Conservation (phyloP, 2,329 filamentous ascomycete genomes). For the Ophiostoma himal-ulmi region DNA sequence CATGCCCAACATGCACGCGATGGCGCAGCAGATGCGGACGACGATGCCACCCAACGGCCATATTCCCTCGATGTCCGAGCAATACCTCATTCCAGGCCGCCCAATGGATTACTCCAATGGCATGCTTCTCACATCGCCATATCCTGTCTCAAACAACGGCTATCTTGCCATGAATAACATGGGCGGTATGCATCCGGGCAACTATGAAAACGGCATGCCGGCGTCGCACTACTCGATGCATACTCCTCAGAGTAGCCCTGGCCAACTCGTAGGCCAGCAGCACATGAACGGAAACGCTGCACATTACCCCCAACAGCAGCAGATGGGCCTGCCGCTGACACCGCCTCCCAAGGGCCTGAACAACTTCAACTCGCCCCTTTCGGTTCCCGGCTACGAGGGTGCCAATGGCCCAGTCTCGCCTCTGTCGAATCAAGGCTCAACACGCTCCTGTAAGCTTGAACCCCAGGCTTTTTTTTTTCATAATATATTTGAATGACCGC, state of each 20-base stretch:
- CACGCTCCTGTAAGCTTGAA: slow-evolving; percentile 28
- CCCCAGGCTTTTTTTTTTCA: background rate
- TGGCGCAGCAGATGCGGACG: slow-evolving; percentile 8
- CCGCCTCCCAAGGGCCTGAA: slow-evolving; percentile 29
- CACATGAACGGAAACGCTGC: background rate
- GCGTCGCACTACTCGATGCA: slow-evolving; percentile 4
- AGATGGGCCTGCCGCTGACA: slow-evolving; percentile 34
- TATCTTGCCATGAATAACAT: background rate
- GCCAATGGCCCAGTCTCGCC: slow-evolving; percentile 31
- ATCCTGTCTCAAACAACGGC: background rate
- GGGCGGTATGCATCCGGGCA: slow-evolving; percentile 7
- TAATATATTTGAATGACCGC: background rate
- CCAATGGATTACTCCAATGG: slow-evolving; percentile 11
- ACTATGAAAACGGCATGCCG: slow-evolving; percentile 18
- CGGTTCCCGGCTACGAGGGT: slow-evolving; percentile 27
- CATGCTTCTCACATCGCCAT: slow-evolving; percentile 12
- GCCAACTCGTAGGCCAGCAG: background rate
- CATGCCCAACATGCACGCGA: slow-evolving; percentile 9
- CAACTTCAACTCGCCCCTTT: slow-evolving; percentile 43
- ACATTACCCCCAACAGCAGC: slow-evolving; percentile 19
- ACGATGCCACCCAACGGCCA: slow-evolving; percentile 7
- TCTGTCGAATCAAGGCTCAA: slow-evolving; percentile 30
- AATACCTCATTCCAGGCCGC: slow-evolving; percentile 16
- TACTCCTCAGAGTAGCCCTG: slow-evolving; percentile 22
- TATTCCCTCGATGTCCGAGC: slow-evolving; percentile 16